A percentile compares a stretch with the other conserved stretches of the same genome.
Evolutionary conservation across 768 basidiomycete species (phyloP).

Genomic region (Leccinum pellstonianum): DNA sequence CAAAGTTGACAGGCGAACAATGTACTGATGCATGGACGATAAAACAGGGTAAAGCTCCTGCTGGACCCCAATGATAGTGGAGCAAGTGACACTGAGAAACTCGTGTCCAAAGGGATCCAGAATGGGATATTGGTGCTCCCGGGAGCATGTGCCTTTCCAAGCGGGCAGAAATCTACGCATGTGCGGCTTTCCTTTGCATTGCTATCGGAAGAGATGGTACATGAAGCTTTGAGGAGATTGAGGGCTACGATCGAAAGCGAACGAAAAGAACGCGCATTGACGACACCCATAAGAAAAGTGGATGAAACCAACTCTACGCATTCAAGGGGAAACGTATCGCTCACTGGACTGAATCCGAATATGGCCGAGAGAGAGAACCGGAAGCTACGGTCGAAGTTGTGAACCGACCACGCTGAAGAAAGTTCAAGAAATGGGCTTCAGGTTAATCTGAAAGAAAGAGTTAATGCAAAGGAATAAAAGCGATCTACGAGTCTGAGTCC

Average conservation of each 20-base stretch:
- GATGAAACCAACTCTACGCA: too few relatives aligned
- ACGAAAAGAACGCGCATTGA: background rate
- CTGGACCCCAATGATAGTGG: conserved; percentile 31
- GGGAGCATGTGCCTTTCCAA: conserved; percentile 72
- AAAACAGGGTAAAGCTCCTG: conserved; percentile 54
- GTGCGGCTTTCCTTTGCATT: conserved; percentile 73
- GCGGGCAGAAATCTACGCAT: conserved; percentile 59
- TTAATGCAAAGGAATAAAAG: too few relatives aligned
- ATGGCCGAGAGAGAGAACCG: too few relatives aligned
- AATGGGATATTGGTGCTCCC: conserved; percentile 83
- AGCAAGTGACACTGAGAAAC: conserved; percentile 58
- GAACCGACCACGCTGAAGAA: too few relatives aligned
- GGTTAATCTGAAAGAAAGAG: too few relatives aligned
- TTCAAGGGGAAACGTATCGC: too few relatives aligned
- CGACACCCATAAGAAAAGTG: background rate
- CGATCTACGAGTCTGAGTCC: too few relatives aligned
- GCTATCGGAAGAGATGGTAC: conserved; percentile 56
- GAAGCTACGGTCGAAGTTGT: too few relatives aligned
- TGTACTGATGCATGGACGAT: too few relatives aligned
- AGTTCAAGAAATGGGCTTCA: too few relatives aligned
- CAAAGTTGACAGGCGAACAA: too few relatives aligned
- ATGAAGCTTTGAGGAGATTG: conserved; percentile 64
- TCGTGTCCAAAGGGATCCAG: conserved; percentile 66
- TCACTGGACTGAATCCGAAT: too few relatives aligned
- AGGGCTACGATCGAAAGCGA: conserved; percentile 31